Evolutionary conservation across 495 filamentous ascomycete species (phyloP).

Genomic region (Neurospora sp.): DNA sequence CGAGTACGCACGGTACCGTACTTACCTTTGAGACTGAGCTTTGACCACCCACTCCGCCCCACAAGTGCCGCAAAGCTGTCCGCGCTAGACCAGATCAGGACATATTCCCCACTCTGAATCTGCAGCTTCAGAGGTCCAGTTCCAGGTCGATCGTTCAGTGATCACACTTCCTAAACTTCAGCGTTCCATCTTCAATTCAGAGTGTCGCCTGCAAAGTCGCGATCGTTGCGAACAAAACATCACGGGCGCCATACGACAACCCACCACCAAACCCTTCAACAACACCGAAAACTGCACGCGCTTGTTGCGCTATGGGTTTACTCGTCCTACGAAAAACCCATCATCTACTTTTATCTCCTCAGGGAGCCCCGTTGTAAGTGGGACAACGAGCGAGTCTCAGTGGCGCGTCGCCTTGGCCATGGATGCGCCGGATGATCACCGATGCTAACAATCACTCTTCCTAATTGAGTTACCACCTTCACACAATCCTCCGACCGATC

Average conservation of each 20-base stretch:
- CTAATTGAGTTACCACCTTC: neutral
- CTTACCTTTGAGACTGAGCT: neutral
- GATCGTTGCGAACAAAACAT: neutral
- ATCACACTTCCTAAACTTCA: neutral
- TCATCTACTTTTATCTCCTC: constrained; percentile 6
- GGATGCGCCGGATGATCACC: neutral
- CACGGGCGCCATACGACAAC: neutral
- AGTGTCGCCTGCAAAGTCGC: neutral
- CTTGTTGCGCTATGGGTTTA: constrained; percentile 23
- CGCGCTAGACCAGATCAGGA: neutral
- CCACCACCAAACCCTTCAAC: neutral
- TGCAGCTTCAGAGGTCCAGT: neutral
- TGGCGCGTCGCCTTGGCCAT: neutral
- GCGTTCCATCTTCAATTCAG: neutral
- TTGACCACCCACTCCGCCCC: neutral
- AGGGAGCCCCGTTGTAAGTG: constrained; percentile 16
- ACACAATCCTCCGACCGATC: neutral
- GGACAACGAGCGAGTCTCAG: neutral
- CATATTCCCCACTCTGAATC: neutral
- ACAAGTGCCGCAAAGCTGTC: neutral
- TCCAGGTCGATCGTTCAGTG: neutral
- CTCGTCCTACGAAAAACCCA: constrained; percentile 2
- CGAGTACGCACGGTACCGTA: neutral
- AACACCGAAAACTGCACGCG: constrained; percentile 6
- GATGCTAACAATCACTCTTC: neutral